Base-by-base conservation (phyloP, 2,329 filamentous ascomycete genomes). In the Aureobasidium subglaciale region DNA sequence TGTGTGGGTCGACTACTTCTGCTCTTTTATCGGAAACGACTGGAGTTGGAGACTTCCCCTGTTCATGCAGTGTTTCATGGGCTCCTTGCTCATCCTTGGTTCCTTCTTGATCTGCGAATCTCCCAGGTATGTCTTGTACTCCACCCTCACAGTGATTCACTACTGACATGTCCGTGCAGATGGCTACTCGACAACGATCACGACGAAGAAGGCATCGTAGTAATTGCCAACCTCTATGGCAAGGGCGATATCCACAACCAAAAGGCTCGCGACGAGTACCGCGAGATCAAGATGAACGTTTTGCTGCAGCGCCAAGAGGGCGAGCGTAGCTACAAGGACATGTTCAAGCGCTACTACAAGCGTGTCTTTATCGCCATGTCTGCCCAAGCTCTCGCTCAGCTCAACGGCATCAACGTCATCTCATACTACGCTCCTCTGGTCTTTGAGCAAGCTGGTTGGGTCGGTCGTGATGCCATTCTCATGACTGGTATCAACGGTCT, bases 321-420 rank as follows among this genome's bases (percentile, higher is more conserved):
- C 63, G 93, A 97, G 74, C 83, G 93, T 63, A 84, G 88, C 0
- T 99, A 97, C 71, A 64, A 72, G 35, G 93, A 97, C 60, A 99
- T 99, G 93, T 99, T 97, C 78, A 86, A 81, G 65, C 84, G 89
- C 60, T 97, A 97, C 76, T 82, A 80, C 68, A 93, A 87, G 65
- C 89, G 93, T 53, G 92, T 97, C 61, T 90, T 97, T 67, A 97
- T 97, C 69, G 93, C 93, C 73, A 97, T 97, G 93, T 97, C 92
- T 30, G 93, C 93, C 4, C 93, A 97, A 72, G 90, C 86, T 5
- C 82, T 99, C 61, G 93, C 93, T 25, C 93, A 99, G 73, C 83
- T 99, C 54, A 97, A 97, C 74, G 93, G 93, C 62, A 99, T 99
- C 76, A 99, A 99, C 73, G 93, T 99, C 68, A 99, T 99, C 61